Percentiles rank a stretch among this genome's conserved stretches.
phyloP scores from a whole-genome alignment of 2,329 filamentous ascomycete species.

The Beauveria sp. region DNA sequence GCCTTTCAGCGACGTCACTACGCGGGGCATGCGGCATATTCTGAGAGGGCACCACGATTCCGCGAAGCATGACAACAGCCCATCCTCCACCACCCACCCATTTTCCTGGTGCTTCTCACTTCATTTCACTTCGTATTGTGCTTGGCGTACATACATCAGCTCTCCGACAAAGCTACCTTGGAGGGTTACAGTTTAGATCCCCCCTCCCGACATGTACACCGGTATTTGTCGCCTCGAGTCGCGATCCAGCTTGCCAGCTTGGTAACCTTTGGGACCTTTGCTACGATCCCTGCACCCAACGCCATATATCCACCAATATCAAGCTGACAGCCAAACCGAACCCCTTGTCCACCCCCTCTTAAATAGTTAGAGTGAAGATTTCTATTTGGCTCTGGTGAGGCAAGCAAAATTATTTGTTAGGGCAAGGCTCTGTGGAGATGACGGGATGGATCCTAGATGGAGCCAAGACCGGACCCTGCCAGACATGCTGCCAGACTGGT shows the following conservation, averaged over 20 bases:
- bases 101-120: neutral
- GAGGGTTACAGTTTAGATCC: neutral
- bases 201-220: neutral
- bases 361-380: neutral
- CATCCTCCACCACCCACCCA: neutral
- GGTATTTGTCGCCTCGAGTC: neutral
- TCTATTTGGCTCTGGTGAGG: neutral
- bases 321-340: slow-evolving; percentile 1
- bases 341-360: neutral
- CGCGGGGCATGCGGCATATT: slow-evolving; percentile 11
- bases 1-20: slow-evolving; percentile 6
- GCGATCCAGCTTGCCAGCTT: neutral
- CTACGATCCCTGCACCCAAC: neutral
- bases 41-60: neutral
- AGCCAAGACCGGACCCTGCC: slow-evolving; percentile 4
- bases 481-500: neutral
- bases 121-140: slow-evolving; percentile 4
- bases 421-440: neutral
- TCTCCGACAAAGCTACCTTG: neutral
- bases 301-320: neutral
- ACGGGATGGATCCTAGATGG: slow-evolving; percentile 7
- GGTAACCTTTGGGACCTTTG: neutral
- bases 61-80: neutral
- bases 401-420: no score
- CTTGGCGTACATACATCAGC: slow-evolving; percentile 1